Evolutionary conservation across 306 rosid species (phyloP).

Genomic region (Erythrophleum fordii): DNA sequence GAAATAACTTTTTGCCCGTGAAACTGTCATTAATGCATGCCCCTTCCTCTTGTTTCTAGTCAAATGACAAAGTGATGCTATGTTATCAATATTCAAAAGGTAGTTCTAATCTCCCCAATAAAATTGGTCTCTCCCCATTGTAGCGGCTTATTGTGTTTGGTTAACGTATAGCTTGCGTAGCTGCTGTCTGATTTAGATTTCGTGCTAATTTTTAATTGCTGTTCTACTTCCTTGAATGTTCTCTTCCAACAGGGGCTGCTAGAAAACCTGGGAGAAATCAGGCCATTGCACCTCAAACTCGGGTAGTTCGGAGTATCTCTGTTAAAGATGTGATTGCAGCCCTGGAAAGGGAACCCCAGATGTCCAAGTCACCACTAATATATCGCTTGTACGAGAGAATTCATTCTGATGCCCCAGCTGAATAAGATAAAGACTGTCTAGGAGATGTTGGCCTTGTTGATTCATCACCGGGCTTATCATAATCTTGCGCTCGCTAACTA

Average conservation of each 20-base stretch:
- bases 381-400: constrained; percentile 68
- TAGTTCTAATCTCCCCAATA: not conserved
- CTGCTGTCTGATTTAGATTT: not conserved
- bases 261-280: constrained; percentile 72
- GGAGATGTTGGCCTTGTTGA: constrained; percentile 10
- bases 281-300: constrained; percentile 48
- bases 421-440: constrained; percentile 42
- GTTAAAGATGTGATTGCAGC: constrained; percentile 86
- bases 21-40: not conserved
- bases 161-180: not conserved
- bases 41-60: not conserved
- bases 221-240: constrained; percentile 14
- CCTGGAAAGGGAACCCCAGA: constrained; percentile 92
- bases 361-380: constrained; percentile 73
- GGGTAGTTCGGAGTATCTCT: constrained; percentile 66
- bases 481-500: not conserved
- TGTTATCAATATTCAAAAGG: not conserved
- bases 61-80: constrained; percentile 14
- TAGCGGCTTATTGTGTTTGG: not conserved
- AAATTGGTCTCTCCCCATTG: constrained; percentile 1
- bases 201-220: constrained; percentile 32
- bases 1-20: not conserved
- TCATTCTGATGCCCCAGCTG: constrained; percentile 51
- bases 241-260: constrained; percentile 51
- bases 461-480: constrained; percentile 20